A percentile compares a stretch with the other conserved stretches of the same genome.
Conservation (phyloP, 805 yeast genomes). For the Metschnikowia henanensis region DNA sequence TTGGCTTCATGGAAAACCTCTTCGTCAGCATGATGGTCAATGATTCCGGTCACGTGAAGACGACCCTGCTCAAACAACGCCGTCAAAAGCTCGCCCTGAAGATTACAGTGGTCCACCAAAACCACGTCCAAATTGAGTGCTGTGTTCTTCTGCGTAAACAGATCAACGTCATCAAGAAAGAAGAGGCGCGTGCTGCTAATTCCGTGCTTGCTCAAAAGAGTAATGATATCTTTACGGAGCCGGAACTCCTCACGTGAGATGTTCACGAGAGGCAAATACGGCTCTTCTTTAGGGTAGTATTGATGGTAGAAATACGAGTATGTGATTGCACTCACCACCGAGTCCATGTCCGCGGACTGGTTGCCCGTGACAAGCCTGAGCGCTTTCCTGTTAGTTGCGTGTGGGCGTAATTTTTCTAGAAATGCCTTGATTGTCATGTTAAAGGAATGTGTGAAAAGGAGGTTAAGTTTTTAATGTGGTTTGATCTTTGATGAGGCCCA, state of each 20-base stretch:
- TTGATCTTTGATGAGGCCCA: too few relatives aligned
- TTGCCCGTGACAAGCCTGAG: slow-evolving; percentile 68
- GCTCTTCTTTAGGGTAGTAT: slow-evolving; percentile 26
- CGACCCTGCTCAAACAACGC: slow-evolving; percentile 24
- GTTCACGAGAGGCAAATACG: slow-evolving; percentile 70
- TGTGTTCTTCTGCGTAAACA: slow-evolving; percentile 15
- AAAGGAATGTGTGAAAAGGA: not conserved
- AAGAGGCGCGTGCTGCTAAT: slow-evolving; percentile 52
- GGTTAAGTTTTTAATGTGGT: not conserved
- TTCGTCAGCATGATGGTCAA: slow-evolving; percentile 90
- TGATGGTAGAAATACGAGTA: slow-evolving; percentile 60
- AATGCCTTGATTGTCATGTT: slow-evolving; percentile 29
- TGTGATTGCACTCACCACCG: slow-evolving; percentile 73
- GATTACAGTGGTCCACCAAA: slow-evolving; percentile 81
- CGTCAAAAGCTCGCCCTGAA: slow-evolving; percentile 50
- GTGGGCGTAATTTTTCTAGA: slow-evolving; percentile 22
- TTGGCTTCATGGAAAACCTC: slow-evolving; percentile 42
- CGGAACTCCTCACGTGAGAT: slow-evolving; percentile 64
- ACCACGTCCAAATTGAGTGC: slow-evolving; percentile 40
- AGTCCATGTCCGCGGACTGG: slow-evolving; percentile 87
- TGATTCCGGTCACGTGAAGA: slow-evolving; percentile 51
- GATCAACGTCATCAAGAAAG: slow-evolving; percentile 66
- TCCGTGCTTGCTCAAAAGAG: slow-evolving; percentile 47
- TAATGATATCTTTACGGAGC: slow-evolving; percentile 69
- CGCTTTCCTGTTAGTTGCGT: slow-evolving; percentile 13